Conservation (phyloP, 805 yeast genomes). For the Komagataella populi region DNA sequence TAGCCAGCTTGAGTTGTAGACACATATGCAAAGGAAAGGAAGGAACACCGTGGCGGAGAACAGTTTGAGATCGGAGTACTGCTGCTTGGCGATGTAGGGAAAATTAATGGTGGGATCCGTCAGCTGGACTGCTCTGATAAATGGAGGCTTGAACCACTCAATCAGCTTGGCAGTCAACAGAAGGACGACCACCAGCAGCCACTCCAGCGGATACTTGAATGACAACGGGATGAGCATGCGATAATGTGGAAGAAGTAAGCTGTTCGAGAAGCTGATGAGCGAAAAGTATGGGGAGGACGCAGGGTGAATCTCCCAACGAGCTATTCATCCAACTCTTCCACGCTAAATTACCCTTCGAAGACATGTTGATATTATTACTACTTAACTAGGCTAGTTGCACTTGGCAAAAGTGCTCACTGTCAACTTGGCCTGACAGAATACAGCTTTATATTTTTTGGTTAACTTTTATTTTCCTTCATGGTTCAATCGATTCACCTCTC, state of each 20-base stretch:
- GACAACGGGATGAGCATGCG: background rate
- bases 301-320: background rate
- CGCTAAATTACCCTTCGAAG: background rate
- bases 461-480: constrained; percentile 10
- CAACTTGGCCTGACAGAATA: background rate
- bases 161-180: constrained; percentile 5
- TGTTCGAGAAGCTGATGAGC: background rate
- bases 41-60: constrained; percentile 21
- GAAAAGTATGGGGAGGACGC: background rate
- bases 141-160: constrained; percentile 22
- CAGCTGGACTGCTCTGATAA: constrained; percentile 29
- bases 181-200: constrained; percentile 6
- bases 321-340: no score
- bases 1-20: constrained; percentile 13
- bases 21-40: constrained; percentile 19
- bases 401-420: background rate
- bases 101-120: constrained; percentile 29
- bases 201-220: constrained; percentile 5
- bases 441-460: constrained; percentile 14
- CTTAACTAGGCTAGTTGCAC: background rate
- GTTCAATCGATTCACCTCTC: constrained; percentile 1
- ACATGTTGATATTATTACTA: background rate
- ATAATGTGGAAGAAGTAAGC: background rate
- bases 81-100: constrained; percentile 30
- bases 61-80: constrained; percentile 14